phyloP scores from a whole-genome alignment of 2,329 filamentous ascomycete species.

The Colletotrichum salicis region DNA sequence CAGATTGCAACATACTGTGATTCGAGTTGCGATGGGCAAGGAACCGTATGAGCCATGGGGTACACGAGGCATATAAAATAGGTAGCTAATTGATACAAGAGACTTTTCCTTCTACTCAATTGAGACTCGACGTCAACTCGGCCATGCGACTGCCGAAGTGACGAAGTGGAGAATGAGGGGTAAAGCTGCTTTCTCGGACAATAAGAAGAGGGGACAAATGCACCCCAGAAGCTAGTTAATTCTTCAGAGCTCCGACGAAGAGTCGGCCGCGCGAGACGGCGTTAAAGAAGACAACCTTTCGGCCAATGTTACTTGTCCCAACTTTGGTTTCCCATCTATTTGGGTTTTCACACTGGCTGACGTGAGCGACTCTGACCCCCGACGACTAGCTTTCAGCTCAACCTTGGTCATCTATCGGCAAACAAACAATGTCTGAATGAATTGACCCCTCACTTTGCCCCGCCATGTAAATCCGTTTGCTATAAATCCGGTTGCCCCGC shows the following conservation, averaged over 20 bases:
- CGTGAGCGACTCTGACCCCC: constrained; percentile 6
- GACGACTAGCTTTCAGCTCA: constrained; percentile 5
- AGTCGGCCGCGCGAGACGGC: not conserved
- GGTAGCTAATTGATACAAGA: too few species aligned
- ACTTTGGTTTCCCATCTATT: not conserved
- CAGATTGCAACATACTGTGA: too few species aligned
- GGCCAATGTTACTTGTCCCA: not conserved
- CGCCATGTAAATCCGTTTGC: constrained; percentile 26
- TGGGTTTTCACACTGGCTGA: not conserved
- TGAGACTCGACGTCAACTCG: not conserved
- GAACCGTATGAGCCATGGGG: too few species aligned
- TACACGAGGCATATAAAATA: too few species aligned
- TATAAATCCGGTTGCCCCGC: constrained; percentile 26
- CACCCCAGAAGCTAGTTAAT: constrained; percentile 20
- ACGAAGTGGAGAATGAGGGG: not conserved
- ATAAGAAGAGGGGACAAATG: constrained; percentile 16
- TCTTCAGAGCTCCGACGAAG: not conserved
- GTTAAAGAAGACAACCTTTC: not conserved
- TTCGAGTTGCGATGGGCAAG: too few species aligned
- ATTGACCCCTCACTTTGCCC: constrained; percentile 28
- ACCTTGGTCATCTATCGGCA: constrained; percentile 20
- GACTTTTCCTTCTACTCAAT: too few species aligned
- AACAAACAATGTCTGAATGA: not conserved
- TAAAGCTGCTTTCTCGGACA: not conserved
- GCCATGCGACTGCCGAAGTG: not conserved